Evolutionary conservation across 768 basidiomycete genomes (phyloP).

Genomic region (Amanita exitialis): DNA sequence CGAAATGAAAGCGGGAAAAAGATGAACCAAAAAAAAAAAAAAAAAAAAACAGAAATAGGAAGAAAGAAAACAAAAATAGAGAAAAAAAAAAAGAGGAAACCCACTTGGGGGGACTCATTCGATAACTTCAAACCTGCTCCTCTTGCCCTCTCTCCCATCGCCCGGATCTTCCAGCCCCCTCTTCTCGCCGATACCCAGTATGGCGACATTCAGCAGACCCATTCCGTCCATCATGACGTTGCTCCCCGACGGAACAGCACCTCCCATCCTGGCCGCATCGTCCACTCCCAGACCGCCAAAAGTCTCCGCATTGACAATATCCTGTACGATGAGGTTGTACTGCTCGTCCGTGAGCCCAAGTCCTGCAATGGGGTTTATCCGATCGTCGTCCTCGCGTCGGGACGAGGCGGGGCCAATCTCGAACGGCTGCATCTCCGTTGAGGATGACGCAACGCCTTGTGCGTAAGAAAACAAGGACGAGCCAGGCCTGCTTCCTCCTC

Average conservation of each 20-base stretch:
- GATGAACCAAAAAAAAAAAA: neutral
- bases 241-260: neutral
- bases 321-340: constrained; percentile 70
- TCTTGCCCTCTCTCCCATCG: constrained; percentile 41
- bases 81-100: neutral
- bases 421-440: neutral
- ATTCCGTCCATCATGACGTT: constrained; percentile 6
- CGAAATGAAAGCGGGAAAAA: neutral
- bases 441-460: neutral
- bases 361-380: constrained; percentile 76
- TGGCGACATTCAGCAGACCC: neutral
- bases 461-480: constrained; percentile 7
- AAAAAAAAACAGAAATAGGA: too few relatives aligned
- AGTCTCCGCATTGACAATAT: constrained; percentile 56
- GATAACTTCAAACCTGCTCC: constrained; percentile 51
- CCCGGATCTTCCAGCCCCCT: constrained; percentile 12
- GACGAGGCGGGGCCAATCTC: neutral
- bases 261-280: constrained; percentile 6
- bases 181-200: constrained; percentile 3
- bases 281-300: constrained; percentile 14
- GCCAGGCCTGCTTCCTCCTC: constrained; percentile 25
- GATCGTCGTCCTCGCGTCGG: constrained; percentile 33
- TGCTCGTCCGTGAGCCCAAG: constrained; percentile 88
- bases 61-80: too few relatives aligned
- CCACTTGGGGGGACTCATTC: constrained; percentile 29